phyloP scores from a whole-genome alignment of 129 eudicot species.

The Saussurea involucrata region DNA sequence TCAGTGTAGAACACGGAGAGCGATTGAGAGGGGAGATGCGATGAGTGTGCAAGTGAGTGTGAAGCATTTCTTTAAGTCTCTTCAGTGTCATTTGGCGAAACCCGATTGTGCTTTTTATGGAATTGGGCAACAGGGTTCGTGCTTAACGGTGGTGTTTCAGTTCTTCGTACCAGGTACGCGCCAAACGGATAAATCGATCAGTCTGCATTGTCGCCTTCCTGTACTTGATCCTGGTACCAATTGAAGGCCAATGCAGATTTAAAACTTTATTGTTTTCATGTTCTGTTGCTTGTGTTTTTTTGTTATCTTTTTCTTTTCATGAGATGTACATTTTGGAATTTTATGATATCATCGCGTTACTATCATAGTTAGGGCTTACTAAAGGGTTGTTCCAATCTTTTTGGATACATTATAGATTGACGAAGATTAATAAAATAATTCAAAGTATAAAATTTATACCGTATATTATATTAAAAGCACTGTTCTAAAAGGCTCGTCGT shows the following conservation, averaged over 20 bases:
- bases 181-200: conserved; percentile 79
- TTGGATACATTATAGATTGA: no score
- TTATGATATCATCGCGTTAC: not conserved
- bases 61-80: conserved; percentile 83
- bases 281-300: not conserved
- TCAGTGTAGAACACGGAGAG: conserved; percentile 54
- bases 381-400: no score
- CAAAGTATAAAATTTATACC: no score
- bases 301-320: not conserved
- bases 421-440: no score
- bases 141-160: conserved; percentile 83
- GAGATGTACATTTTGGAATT: not conserved
- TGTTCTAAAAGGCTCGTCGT: no score
- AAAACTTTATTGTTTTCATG: not conserved
- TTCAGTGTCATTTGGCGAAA: conserved; percentile 81
- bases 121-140: conserved; percentile 68
- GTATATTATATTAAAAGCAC: no score
- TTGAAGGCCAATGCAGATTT: conserved; percentile 19
- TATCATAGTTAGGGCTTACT: not conserved
- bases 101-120: conserved; percentile 96
- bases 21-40: conserved; percentile 62
- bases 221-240: conserved; percentile 86
- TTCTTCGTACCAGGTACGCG: conserved; percentile 84
- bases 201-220: conserved; percentile 94
- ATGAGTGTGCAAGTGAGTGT: conserved; percentile 85